Base-by-base conservation (phyloP, 2,329 filamentous ascomycete species). In the Exophiala oligosperma region DNA sequence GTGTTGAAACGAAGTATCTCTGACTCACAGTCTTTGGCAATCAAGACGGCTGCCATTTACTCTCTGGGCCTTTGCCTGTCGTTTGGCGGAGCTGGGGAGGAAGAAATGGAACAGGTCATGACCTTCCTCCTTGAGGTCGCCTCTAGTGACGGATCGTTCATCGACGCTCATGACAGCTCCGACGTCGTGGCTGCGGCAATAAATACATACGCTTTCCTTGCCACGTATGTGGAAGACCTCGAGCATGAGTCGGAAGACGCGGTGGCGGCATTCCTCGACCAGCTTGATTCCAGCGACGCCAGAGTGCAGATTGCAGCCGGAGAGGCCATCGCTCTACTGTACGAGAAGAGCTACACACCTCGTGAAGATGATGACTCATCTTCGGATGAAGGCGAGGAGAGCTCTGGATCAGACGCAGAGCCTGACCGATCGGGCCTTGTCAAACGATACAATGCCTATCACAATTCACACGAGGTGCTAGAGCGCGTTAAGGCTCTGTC, bases 251-350 rank as follows among this genome's bases (percentile, higher is more conserved):
- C 88, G 32, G 86, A 91, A 63, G 76, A 84, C 28, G 88, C 90
- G 14, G 83, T 94, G 67, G 89, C 94, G 53, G 86, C 88, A 1
- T 91, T 96, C 66, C 86, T 90, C 43, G 91, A 96, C 49, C 92
- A 96, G 73, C 86, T 96, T 17, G 86, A 92, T 59, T 91, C 89
- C 70, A 80, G 80, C 32, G 86, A 91, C 58, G 77, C 85, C 0
- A 78, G 82, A 7, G 89, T 96, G 1, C 90, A 94, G 68, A 85
- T 91, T 47, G 85, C 88, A 2, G 88, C 91, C 0, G 91, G 88
- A 2, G 84, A 88, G 68, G 90, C 90, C 71, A 92, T 96, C 59
- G 91, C 91, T 0, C 78, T 95, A 8, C 79, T 96, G 9, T 93
- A 90, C 67, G 92, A 96, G 72, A 88, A 89, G 61, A 84, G 81